Base-by-base conservation (phyloP, 1,139 yeast species). In the Diutina sp. region DNA sequence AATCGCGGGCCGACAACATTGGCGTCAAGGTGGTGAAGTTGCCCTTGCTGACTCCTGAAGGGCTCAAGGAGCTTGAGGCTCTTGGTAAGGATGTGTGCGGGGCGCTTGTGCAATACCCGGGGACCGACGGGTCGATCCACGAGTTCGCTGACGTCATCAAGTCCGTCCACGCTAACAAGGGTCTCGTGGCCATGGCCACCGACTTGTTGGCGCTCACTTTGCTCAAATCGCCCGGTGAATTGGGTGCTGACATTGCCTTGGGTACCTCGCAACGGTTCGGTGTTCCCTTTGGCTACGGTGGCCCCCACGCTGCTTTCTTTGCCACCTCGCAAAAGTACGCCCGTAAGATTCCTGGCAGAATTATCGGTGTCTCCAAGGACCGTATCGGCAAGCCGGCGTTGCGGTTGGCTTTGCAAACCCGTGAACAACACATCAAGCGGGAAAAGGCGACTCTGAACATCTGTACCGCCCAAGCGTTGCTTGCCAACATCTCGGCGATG, bases 281-380 rank as follows among this genome's bases (percentile, higher is more conserved):
- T 66, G 97, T 93, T 54, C 98, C 99, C 58, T 82, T 91, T 73
- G 99, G 98, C 14, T 93, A 85, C 67, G 99, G 99, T 66, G 99
- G 99, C 44, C 99, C 99, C 6, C 99, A 93, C 69, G 99, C 99
- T 56, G 99, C 97, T 0, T 93, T 90, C 74, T 91, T 93, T 66
- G 90, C 98, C 16, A 95, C 95, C 55, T 78, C 83, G 30, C 80
- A 83, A 60, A 79, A 83, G 60, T 80, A 87, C 66, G 88, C 90
- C 67, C 83, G 99, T 69, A 91, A 91, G 70, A 90, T 93, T 69
- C 99, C 99, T 4, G 99, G 99, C 53, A 83, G 99, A 74, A 81
- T 93, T 58, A 93, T 93, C 58, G 99, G 99, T 66, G 84, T 89
- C 57, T 84, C 96, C 55, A 90, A 89, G 69, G 99, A 93, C 69